Conservation (phyloP, 2,329 filamentous ascomycete species). For the Colletotrichum chlorophyti region DNA sequence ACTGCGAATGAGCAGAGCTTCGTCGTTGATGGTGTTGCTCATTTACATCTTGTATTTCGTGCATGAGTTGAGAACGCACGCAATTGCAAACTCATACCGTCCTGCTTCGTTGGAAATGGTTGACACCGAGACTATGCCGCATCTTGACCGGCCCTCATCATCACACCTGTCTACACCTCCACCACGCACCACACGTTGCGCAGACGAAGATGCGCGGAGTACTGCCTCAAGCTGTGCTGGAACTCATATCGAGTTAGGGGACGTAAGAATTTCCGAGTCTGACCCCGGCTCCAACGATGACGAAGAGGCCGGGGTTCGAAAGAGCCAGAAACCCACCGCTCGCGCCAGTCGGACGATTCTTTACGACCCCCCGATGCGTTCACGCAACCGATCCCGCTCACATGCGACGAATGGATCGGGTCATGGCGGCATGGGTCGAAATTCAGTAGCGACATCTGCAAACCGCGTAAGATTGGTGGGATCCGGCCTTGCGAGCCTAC, state of each 20-base stretch:
- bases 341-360: conserved; percentile 18
- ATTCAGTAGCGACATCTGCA: conserved; percentile 28
- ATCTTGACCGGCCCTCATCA: background rate
- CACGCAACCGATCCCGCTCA: conserved; percentile 35
- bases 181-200: conserved; percentile 38
- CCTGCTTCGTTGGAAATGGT: background rate
- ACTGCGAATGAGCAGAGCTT: conserved; percentile 77
- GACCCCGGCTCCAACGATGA: conserved; percentile 8
- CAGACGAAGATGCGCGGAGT: conserved; percentile 29
- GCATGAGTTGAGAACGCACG: conserved; percentile 69
- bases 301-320: background rate
- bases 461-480: conserved; percentile 23
- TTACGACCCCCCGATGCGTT: conserved; percentile 30
- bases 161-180: background rate
- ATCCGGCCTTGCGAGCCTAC: conserved; percentile 30
- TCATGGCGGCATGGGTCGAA: conserved; percentile 30
- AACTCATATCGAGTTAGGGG: conserved; percentile 21
- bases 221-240: background rate
- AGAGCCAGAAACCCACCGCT: background rate
- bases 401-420: conserved; percentile 33
- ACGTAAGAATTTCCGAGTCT: background rate
- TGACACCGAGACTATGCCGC: background rate
- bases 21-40: conserved; percentile 75
- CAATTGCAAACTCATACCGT: conserved; percentile 71
- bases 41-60: conserved; percentile 77